Base-by-base conservation (phyloP, 371 early-diverging fungal genomes). In the Mucor sp. region DNA sequence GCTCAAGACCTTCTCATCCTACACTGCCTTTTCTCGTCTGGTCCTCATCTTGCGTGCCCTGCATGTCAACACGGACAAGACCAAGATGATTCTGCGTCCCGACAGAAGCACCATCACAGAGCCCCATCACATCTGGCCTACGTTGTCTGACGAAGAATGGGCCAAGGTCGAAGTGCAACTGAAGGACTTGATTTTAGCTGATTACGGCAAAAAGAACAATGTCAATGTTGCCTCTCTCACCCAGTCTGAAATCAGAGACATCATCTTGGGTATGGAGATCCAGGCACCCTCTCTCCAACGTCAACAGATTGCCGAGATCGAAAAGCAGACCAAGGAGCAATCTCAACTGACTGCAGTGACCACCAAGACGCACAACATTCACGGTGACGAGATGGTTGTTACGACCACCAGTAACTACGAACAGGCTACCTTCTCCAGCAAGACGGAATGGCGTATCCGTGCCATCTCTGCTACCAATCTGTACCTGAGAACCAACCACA, bases 221-320 rank as follows among this genome's bases (percentile, higher is more conserved):
- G 97, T 99, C 65, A 98, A 98, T 65, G 97, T 97, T 35, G 95
- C 96, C 6, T 94, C 95, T 48, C 87, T 99, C 58, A 98, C 99
- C 0, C 92, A 93, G 60, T 93, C 95, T 2, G 99, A 99, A 86
- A 95, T 99, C 74, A 93, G 99, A 71, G 99, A 99, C 83, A 97
- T 99, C 68, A 97, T 99, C 70, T 89, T 99, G 67, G 99, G 99
- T 79, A 99, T 98, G 97, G 97, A 97, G 79, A 98, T 99, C 65
- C 93, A 94, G 33, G 98, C 99, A 60, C 99, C 99, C 30, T 97
- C 97, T 58, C 79, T 94, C 39, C 95, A 97, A 82, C 92, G 99
- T 62, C 98, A 97, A 82, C 95, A 98, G 83, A 94, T 96, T 80
- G 97, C 95, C 23, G 97, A 97, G 78, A 94, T 97, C 68, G 98